phyloP scores from a whole-genome alignment of 192 early-diverging fungal species.

The Neocallimastix lanati region DNA sequence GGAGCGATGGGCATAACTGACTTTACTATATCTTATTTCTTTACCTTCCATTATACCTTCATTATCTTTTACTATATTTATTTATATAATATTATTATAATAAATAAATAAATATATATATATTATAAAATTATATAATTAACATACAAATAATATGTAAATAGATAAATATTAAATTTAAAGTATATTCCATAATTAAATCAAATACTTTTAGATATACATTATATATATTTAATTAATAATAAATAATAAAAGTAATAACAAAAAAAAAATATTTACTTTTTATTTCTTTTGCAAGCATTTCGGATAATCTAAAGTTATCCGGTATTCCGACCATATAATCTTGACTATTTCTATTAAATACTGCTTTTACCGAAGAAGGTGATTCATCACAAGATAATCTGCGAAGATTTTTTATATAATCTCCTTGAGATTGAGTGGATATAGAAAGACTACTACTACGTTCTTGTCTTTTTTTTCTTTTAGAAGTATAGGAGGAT shows the following conservation, averaged over 20 bases:
- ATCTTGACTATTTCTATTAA: not conserved
- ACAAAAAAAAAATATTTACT: not conserved
- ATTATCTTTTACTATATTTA: not conserved
- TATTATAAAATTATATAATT: no score
- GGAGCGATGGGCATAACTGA: no score
- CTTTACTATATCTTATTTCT: not conserved
- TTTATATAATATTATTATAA: no score
- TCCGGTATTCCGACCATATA: not conserved
- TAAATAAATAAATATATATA: no score
- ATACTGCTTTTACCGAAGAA: not conserved
- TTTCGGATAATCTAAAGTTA: not conserved
- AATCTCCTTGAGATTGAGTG: not conserved
- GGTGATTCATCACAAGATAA: not conserved
- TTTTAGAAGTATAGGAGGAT: no score
- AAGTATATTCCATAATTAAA: no score
- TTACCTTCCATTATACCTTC: not conserved
- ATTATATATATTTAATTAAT: no score
- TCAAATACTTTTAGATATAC: no score
- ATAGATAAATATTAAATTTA: no score
- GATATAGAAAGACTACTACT: not conserved
- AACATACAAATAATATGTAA: no score
- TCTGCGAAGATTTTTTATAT: not conserved
- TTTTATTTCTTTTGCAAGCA: not conserved
- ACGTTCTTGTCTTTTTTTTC: not conserved
- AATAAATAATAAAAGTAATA: no score